phyloP scores from a whole-genome alignment of 139 green algal genomes.

The Haematococcus lacustris region DNA sequence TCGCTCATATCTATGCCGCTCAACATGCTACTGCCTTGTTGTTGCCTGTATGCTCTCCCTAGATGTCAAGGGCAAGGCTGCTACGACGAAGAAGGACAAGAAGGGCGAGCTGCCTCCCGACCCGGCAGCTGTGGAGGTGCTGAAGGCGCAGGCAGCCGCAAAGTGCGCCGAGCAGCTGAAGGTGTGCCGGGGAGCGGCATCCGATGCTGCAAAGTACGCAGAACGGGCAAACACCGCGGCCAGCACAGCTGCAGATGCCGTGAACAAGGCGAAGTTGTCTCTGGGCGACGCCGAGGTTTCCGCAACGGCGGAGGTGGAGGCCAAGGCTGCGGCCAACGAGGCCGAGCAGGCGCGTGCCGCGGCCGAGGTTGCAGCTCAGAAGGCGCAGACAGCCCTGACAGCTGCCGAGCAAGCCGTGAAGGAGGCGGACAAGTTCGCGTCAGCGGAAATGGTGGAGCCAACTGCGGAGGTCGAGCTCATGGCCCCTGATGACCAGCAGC shows the following conservation, averaged over 20 bases:
- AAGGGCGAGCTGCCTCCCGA: conserved; percentile 43
- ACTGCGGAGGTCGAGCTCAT: not conserved
- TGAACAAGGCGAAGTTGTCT: conserved; percentile 23
- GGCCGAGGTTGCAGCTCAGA: conserved; percentile 27
- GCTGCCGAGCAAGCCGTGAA: conserved; percentile 36
- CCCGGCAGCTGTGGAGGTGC: conserved; percentile 43
- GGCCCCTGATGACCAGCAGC: too few relatives aligned
- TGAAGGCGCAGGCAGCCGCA: conserved; percentile 53
- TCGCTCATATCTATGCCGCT: too few relatives aligned
- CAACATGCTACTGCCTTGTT: too few relatives aligned
- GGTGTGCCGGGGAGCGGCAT: conserved; percentile 32
- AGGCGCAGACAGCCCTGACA: conserved; percentile 39
- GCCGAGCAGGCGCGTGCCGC: conserved; percentile 30
- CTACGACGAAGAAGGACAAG: not conserved
- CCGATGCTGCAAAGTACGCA: conserved; percentile 38
- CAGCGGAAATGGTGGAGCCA: conserved; percentile 19
- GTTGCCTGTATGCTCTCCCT: too few relatives aligned
- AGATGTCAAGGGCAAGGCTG: not conserved
- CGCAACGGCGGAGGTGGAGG: conserved; percentile 33
- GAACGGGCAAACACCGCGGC: conserved; percentile 30
- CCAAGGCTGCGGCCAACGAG: conserved; percentile 30
- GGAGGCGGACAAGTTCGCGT: conserved; percentile 37
- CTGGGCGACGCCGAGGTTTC: conserved; percentile 38
- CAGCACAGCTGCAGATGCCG: conserved; percentile 29
- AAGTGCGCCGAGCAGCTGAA: conserved; percentile 61